Percentiles rank a stretch among this genome's conserved stretches.
Evolutionary conservation across 768 basidiomycete species (phyloP).

Genomic region (Astraeus odoratus): DNA sequence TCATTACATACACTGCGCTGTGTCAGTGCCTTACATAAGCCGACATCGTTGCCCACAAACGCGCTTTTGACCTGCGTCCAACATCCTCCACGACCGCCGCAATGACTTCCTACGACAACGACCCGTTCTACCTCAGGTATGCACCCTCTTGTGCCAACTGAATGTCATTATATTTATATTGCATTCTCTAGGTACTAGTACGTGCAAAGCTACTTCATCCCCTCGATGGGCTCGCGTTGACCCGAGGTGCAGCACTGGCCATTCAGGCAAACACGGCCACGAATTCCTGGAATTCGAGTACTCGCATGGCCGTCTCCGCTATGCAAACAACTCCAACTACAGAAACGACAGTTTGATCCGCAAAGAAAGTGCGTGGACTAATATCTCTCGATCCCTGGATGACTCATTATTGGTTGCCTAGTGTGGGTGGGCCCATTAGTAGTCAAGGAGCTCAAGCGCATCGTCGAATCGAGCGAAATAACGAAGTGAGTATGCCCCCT

Average conservation of each 20-base stretch:
- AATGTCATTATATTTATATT: constrained; percentile 11
- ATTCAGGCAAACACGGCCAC: constrained; percentile 96
- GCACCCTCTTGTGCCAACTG: constrained; percentile 9
- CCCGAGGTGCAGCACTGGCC: constrained; percentile 54
- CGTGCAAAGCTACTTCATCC: constrained; percentile 14
- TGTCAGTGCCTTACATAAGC: neutral
- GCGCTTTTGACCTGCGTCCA: too few relatives aligned
- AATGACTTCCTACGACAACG: constrained; percentile 42
- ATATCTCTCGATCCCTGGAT: neutral
- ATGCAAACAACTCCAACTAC: constrained; percentile 99
- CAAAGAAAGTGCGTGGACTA: constrained; percentile 84
- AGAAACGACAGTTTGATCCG: constrained; percentile 95
- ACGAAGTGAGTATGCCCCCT: constrained; percentile 55
- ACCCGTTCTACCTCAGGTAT: constrained; percentile 78
- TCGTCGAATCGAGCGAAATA: constrained; percentile 90
- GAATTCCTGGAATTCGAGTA: constrained; percentile 99
- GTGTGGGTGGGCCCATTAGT: constrained; percentile 95
- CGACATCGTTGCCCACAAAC: too few relatives aligned
- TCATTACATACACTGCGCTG: neutral
- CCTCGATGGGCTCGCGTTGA: neutral
- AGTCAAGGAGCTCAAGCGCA: constrained; percentile 89
- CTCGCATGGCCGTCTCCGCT: constrained; percentile 90
- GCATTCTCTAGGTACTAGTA: constrained; percentile 44
- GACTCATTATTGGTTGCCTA: constrained; percentile 24
- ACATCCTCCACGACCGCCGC: constrained; percentile 12